These are phyloP conservation scores for Seminavis robusta DNA, from an alignment of 108 stramenopile genomes.

Conservation along the genomic window DNA sequence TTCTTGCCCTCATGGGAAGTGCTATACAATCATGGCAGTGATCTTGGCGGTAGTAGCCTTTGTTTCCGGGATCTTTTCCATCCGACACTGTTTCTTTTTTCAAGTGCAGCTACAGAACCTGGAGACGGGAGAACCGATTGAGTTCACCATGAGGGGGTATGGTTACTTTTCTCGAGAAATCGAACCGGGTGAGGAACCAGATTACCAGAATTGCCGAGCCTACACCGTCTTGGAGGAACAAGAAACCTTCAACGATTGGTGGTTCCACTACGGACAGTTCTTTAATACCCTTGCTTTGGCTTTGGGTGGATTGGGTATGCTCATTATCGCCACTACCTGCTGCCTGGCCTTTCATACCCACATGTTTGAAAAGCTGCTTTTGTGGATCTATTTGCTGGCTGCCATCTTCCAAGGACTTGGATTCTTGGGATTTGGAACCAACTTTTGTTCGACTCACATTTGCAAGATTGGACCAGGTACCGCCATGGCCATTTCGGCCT, in stretches of 20 bases:
- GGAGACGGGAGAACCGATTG: conserved; percentile 8
- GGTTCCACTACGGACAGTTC: neutral
- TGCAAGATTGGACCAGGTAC: conserved; percentile 9
- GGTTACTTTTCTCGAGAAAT: conserved; percentile 11
- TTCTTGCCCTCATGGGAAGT: conserved; percentile 4
- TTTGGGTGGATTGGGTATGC: conserved; percentile 2
- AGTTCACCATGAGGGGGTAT: neutral
- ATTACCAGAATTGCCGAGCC: conserved; percentile 3
- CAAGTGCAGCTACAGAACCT: conserved; percentile 5
- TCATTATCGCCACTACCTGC: neutral
- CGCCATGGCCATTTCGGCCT: conserved; percentile 2
- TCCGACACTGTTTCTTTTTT: neutral
- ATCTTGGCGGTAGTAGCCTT: conserved; percentile 5
- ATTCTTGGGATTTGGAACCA: conserved; percentile 7
- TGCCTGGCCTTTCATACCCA: conserved; percentile 1
- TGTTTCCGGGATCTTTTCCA: neutral
- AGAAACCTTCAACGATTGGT: conserved; percentile 3
- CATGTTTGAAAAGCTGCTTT: conserved; percentile 7
- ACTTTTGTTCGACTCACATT: conserved; percentile 4
- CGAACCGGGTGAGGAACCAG: neutral
- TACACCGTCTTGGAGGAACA: conserved; percentile 8
- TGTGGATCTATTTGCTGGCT: conserved; percentile 9
- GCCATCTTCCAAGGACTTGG: conserved; percentile 3
- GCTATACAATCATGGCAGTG: conserved; percentile 7
- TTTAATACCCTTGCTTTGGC: neutral